Evolutionary conservation across 2,329 filamentous ascomycete genomes (phyloP).

Genomic region (Beauveria pseudobassiana): DNA sequence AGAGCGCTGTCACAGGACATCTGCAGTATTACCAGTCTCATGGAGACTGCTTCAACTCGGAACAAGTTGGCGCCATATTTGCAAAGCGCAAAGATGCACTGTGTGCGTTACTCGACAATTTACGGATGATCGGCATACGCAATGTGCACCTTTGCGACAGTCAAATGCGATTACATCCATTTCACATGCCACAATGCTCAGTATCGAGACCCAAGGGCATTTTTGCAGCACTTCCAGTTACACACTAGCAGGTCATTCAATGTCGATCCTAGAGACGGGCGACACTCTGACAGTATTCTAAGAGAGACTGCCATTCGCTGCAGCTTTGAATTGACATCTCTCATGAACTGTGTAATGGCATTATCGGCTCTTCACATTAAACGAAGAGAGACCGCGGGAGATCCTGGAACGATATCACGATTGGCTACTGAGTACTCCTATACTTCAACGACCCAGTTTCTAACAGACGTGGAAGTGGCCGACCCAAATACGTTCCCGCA

Average conservation of each 20-base stretch:
- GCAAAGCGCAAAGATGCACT: not conserved
- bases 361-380: not conserved
- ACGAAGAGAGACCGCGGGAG: not conserved
- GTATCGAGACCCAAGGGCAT: not conserved
- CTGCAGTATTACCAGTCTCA: not conserved
- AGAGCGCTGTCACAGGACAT: not conserved
- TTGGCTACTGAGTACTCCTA: not conserved
- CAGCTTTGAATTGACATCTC: not conserved
- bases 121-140: not conserved
- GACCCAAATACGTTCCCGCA: conserved; percentile 39
- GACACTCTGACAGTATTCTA: not conserved
- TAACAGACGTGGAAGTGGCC: conserved; percentile 31
- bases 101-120: not conserved
- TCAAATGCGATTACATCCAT: not conserved
- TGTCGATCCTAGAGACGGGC: not conserved
- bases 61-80: not conserved
- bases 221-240: not conserved
- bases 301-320: not conserved
- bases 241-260: conserved; percentile 7
- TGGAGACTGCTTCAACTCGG: not conserved
- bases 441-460: not conserved
- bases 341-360: not conserved
- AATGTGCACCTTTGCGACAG: not conserved
- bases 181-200: not conserved
- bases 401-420: not conserved